phyloP scores from a whole-genome alignment of 176 grass and related monocot species.

The Oryza rufipogon region DNA sequence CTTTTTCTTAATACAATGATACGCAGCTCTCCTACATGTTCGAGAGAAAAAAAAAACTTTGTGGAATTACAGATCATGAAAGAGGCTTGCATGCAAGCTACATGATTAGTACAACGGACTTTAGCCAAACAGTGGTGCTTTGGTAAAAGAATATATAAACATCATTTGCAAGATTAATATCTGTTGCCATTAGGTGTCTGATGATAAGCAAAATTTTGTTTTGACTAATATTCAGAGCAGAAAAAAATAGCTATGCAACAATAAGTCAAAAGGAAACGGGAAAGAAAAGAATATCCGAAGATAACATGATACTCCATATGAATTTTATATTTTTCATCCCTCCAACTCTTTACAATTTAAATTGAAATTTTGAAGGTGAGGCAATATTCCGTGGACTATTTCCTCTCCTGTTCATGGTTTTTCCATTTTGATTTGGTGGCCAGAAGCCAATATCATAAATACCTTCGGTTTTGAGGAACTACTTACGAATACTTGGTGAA shows the following conservation, averaged over 20 bases:
- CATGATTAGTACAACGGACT: neutral
- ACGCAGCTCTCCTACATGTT: too few species aligned
- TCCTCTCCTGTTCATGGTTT: neutral
- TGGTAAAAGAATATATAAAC: neutral
- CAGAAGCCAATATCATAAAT: neutral
- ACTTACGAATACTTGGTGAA: slow-evolving; percentile 74
- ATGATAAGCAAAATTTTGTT: neutral
- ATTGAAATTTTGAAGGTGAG: neutral
- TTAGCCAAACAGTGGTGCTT: neutral
- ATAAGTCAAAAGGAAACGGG: neutral
- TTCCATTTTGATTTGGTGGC: neutral
- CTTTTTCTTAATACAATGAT: too few species aligned
- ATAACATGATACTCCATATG: neutral
- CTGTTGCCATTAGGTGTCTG: neutral
- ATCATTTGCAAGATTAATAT: neutral
- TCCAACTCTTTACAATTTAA: neutral
- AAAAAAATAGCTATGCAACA: neutral
- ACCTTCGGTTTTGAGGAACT: neutral
- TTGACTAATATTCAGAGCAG: neutral
- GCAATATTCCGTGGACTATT: neutral
- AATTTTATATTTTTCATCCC: neutral
- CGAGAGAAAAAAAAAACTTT: neutral
- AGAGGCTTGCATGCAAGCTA: neutral
- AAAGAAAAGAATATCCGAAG: neutral
- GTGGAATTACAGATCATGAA: neutral